phyloP scores from a whole-genome alignment of 352 stramenopile species.

The Pythium utonaiense region DNA sequence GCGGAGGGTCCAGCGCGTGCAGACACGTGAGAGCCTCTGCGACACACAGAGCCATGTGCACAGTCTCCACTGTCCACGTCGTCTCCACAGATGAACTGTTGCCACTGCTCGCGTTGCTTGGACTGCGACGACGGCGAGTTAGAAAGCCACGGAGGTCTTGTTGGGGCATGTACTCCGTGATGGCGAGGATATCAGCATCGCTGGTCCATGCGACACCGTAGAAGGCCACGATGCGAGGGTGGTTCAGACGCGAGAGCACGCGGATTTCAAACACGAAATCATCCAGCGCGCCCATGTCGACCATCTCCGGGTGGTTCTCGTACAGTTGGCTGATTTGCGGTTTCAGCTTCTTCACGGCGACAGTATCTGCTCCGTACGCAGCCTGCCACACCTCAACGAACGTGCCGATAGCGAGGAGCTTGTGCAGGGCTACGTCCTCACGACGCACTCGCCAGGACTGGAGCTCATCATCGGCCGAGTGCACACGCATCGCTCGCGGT shows the following conservation, averaged over 20 bases:
- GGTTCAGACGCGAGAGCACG: constrained; percentile 42
- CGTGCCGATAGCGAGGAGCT: constrained; percentile 21
- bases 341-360: constrained; percentile 40
- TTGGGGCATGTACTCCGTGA: constrained; percentile 47
- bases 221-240: constrained; percentile 49
- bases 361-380: constrained; percentile 34
- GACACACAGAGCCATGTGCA: constrained; percentile 42
- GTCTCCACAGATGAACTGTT: background rate
- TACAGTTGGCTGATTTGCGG: constrained; percentile 22
- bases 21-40: constrained; percentile 35
- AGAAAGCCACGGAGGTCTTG: constrained; percentile 33
- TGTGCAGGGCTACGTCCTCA: constrained; percentile 25
- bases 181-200: constrained; percentile 29
- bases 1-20: constrained; percentile 25
- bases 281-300: constrained; percentile 28
- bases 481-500: background rate
- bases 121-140: constrained; percentile 5
- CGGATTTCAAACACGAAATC: constrained; percentile 55
- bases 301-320: constrained; percentile 19
- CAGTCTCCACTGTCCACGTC: constrained; percentile 31
- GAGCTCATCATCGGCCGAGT: constrained; percentile 39
- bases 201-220: constrained; percentile 41
- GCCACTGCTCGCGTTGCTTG: background rate
- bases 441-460: constrained; percentile 38
- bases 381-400: constrained; percentile 45